A percentile compares a stretch with the other conserved stretches of the same genome.
phyloP scores from a whole-genome alignment of 176 grass and related monocot genomes.

The Poa pratensis region DNA sequence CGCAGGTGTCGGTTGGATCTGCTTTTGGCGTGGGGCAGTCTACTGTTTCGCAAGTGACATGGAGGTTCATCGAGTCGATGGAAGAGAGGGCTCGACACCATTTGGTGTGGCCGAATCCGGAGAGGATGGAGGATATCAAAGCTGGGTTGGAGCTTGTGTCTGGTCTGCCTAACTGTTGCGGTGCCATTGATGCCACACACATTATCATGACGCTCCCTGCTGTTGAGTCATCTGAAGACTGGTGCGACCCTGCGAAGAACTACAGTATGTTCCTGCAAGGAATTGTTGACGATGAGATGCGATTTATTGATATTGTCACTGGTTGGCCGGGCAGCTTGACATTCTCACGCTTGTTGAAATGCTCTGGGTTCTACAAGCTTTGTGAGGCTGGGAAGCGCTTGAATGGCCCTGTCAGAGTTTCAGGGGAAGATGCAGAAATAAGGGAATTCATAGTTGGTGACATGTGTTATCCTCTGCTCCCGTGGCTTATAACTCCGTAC shows the following conservation, averaged over 20 bases:
- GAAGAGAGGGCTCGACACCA: constrained; percentile 81
- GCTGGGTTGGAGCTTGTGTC: constrained; percentile 57
- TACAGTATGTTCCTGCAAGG: constrained; percentile 98
- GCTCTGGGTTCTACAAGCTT: constrained; percentile 78
- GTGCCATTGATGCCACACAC: constrained; percentile 88
- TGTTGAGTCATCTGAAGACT: constrained; percentile 91
- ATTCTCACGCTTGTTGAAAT: constrained; percentile 74
- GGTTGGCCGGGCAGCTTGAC: constrained; percentile 94
- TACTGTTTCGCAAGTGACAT: constrained; percentile 95
- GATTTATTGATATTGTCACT: constrained; percentile 93
- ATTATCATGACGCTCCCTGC: constrained; percentile 94
- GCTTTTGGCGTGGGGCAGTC: constrained; percentile 97
- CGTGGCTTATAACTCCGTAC: constrained; percentile 91
- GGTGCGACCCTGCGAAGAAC: constrained; percentile 82
- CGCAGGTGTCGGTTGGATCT: constrained; percentile 86
- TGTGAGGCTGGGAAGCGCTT: constrained; percentile 69
- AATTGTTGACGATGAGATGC: constrained; percentile 87
- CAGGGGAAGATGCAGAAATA: constrained; percentile 62
- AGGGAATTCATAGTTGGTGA: constrained; percentile 87
- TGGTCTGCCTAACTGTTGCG: constrained; percentile 86
- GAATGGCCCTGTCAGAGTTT: constrained; percentile 62
- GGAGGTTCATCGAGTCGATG: constrained; percentile 98
- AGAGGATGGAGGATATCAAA: constrained; percentile 76
- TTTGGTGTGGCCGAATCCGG: constrained; percentile 72
- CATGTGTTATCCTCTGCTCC: constrained; percentile 67